Conservation (phyloP, 2,329 filamentous ascomycete species). For the Nemania sp. region DNA sequence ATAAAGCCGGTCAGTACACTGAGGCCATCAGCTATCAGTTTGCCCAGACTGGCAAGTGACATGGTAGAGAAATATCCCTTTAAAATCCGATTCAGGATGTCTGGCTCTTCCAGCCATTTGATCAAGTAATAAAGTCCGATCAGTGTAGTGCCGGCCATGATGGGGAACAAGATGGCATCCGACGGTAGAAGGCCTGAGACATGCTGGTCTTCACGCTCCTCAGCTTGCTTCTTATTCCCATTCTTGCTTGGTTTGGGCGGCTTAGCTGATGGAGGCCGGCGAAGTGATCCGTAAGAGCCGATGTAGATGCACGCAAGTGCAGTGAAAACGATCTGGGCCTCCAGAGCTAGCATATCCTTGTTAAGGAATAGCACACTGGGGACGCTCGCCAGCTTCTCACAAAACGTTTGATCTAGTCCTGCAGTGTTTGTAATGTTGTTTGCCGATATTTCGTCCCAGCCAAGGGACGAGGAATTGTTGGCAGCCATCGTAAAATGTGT, state of each 20-base stretch:
- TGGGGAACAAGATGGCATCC: slow-evolving; percentile 83
- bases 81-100: slow-evolving; percentile 79
- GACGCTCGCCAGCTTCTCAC: slow-evolving; percentile 37
- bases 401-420: slow-evolving; percentile 33
- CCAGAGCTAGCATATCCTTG: slow-evolving; percentile 49
- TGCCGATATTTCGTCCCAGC: slow-evolving; percentile 30
- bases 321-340: slow-evolving; percentile 58
- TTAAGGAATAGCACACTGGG: slow-evolving; percentile 37
- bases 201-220: slow-evolving; percentile 58
- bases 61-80: slow-evolving; percentile 81
- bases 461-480: slow-evolving; percentile 30
- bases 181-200: slow-evolving; percentile 68
- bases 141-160: slow-evolving; percentile 74
- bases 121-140: slow-evolving; percentile 83
- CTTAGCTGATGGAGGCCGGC: slow-evolving; percentile 78
- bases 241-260: slow-evolving; percentile 54
- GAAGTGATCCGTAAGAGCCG: slow-evolving; percentile 82
- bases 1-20: slow-evolving; percentile 66
- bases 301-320: slow-evolving; percentile 83
- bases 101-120: slow-evolving; percentile 82
- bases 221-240: slow-evolving; percentile 51
- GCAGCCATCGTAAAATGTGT: slow-evolving; percentile 36
- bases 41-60: slow-evolving; percentile 75
- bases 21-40: slow-evolving; percentile 72
- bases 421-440: slow-evolving; percentile 26